Conservation (phyloP, 2,329 filamentous ascomycete species). For the Cladosporium sp. region DNA sequence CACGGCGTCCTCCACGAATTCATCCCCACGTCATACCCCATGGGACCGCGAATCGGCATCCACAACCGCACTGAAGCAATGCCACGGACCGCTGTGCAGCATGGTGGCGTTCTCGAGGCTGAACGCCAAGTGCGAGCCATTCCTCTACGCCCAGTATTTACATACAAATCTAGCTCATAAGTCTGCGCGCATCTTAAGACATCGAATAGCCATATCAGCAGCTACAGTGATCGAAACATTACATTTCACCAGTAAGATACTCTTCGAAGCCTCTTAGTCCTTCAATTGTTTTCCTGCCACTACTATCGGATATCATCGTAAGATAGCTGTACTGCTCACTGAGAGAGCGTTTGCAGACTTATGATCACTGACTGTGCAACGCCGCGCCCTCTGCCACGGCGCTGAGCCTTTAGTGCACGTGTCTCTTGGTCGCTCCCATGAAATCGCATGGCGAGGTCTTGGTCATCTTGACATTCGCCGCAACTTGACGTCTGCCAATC, state of each 20-base stretch:
- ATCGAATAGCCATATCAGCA: too few relatives aligned
- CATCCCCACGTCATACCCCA: slow-evolving; percentile 8
- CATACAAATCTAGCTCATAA: too few relatives aligned
- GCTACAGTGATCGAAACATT: too few relatives aligned
- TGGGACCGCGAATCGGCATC: not conserved
- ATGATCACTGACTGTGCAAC: too few relatives aligned
- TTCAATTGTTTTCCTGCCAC: too few relatives aligned
- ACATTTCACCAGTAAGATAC: too few relatives aligned
- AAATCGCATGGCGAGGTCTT: slow-evolving; percentile 1
- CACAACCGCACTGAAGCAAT: slow-evolving; percentile 6
- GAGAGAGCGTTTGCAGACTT: too few relatives aligned
- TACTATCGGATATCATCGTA: too few relatives aligned
- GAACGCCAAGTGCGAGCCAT: not conserved
- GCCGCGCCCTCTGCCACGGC: slow-evolving; percentile 11
- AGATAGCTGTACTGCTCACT: too few relatives aligned
- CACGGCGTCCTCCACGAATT: slow-evolving; percentile 1
- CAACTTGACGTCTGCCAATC: slow-evolving; percentile 11
- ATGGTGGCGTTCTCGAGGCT: slow-evolving; percentile 1
- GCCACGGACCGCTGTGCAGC: too few relatives aligned
- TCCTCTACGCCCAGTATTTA: not conserved
- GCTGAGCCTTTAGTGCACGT: slow-evolving; percentile 9
- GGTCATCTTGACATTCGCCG: not conserved
- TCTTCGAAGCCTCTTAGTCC: too few relatives aligned
- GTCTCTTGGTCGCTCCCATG: not conserved
- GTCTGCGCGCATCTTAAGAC: too few relatives aligned